Evolutionary conservation across 352 stramenopile genomes (phyloP).

Genomic region (Phytophthora lateralis): DNA sequence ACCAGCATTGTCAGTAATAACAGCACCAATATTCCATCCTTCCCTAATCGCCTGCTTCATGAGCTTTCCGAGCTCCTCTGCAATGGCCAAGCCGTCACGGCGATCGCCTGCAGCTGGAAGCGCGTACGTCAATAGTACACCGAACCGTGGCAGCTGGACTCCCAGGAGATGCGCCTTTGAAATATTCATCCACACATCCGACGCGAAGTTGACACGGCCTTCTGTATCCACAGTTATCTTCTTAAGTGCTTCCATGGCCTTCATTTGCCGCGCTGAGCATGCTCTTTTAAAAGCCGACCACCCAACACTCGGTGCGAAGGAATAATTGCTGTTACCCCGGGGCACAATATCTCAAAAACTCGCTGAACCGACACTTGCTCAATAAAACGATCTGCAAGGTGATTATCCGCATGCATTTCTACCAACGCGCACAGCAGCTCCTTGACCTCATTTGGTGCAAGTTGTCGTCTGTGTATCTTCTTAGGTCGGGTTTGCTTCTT

Average conservation of each 20-base stretch:
- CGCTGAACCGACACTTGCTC: neutral
- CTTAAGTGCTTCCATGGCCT: no score
- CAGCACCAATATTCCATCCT: neutral
- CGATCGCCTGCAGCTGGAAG: neutral
- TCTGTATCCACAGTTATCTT: no score
- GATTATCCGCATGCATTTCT: conserved; percentile 3
- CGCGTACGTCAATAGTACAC: neutral
- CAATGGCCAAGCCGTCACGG: neutral
- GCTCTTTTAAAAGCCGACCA: neutral
- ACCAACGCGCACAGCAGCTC: no score
- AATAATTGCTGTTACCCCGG: neutral
- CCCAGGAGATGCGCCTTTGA: neutral
- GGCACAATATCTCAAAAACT: neutral
- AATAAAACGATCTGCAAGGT: conserved; percentile 2
- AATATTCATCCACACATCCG: conserved; percentile 9
- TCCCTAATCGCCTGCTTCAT: neutral
- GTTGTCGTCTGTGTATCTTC: neutral
- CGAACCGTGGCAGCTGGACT: neutral
- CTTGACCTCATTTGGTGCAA: neutral
- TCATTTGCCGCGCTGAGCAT: neutral
- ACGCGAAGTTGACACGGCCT: neutral
- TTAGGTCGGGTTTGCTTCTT: no score
- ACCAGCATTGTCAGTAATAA: neutral
- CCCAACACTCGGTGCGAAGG: neutral
- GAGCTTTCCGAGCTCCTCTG: neutral